A percentile compares a stretch with the other conserved stretches of the same genome.
Conservation (phyloP, 257 asterid genomes). For the Rhazya stricta region DNA sequence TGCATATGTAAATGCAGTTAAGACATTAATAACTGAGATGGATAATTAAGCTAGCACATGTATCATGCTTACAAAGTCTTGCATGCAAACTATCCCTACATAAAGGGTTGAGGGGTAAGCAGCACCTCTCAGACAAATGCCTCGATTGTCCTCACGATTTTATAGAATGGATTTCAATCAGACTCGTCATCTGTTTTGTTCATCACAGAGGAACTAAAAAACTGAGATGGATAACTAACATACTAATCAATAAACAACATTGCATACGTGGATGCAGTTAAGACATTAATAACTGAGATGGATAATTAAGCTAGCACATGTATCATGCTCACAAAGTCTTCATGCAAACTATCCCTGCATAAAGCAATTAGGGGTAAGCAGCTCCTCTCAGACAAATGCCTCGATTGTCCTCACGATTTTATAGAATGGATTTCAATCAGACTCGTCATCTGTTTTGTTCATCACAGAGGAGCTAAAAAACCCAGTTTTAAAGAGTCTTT, state of each 20-base stretch:
- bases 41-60: not conserved
- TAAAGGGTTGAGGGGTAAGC: not conserved
- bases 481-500: not conserved
- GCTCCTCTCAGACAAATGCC: conserved; percentile 27
- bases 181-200: conserved; percentile 24
- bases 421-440: conserved; percentile 23
- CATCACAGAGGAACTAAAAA: conserved; percentile 18
- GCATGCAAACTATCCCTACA: too few relatives aligned
- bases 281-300: not conserved
- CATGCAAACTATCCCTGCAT: too few relatives aligned
- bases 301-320: not conserved
- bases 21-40: not conserved
- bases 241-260: not conserved
- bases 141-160: conserved; percentile 15
- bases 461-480: conserved; percentile 15
- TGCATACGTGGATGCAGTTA: not conserved
- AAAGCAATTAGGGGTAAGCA: not conserved
- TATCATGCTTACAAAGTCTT: not conserved
- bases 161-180: conserved; percentile 22
- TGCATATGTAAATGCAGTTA: not conserved
- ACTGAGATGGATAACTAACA: too few relatives aligned
- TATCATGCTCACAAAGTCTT: not conserved
- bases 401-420: conserved; percentile 12
- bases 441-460: conserved; percentile 24
- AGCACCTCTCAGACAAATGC: conserved; percentile 26